Evolutionary conservation across 1,139 yeast genomes (phyloP).

Genomic region (Blastobotrys illinoisensis): DNA sequence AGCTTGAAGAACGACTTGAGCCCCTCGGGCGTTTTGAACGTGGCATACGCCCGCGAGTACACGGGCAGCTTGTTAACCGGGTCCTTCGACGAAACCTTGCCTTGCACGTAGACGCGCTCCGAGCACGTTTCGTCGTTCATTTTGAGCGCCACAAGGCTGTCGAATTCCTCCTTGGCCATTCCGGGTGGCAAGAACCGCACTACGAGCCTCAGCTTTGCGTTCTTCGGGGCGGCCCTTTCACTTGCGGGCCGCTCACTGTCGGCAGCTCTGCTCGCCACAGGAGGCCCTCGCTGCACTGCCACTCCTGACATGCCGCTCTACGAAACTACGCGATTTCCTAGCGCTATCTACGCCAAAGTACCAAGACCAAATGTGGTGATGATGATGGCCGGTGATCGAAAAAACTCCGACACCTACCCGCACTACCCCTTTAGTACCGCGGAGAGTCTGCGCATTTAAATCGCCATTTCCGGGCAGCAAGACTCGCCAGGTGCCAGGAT

Average conservation of each 20-base stretch:
- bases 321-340: too few species aligned
- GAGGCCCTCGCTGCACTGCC: background rate
- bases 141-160: constrained; percentile 19
- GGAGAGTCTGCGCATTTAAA: too few species aligned
- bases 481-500: background rate
- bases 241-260: background rate
- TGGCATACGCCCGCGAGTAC: constrained; percentile 20
- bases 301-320: background rate
- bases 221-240: constrained; percentile 4
- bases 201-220: constrained; percentile 21
- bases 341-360: too few species aligned
- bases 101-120: constrained; percentile 35
- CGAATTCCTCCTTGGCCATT: constrained; percentile 30
- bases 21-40: constrained; percentile 12
- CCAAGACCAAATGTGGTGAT: background rate
- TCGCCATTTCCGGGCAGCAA: too few species aligned
- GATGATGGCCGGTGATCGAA: background rate
- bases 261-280: background rate
- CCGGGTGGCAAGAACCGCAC: constrained; percentile 38
- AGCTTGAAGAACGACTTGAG: constrained; percentile 17
- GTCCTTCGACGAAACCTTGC: constrained; percentile 27
- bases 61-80: constrained; percentile 15
- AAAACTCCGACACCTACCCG: background rate
- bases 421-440: constrained; percentile 3
- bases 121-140: constrained; percentile 19